phyloP scores from a whole-genome alignment of 768 basidiomycete species.

The Tulasnella sp. region DNA sequence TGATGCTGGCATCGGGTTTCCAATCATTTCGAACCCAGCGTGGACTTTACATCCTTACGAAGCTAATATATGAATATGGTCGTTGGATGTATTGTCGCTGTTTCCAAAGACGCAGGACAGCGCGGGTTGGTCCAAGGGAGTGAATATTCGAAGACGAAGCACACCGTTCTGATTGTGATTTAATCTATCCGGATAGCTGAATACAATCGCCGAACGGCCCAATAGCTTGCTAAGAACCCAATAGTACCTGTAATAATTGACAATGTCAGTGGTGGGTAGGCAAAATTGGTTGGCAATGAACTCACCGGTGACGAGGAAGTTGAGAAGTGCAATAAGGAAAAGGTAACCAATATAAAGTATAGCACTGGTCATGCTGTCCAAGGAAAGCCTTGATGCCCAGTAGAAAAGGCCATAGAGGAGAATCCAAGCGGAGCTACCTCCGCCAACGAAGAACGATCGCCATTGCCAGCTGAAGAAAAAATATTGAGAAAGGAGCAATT shows the following conservation, averaged over 20 bases:
- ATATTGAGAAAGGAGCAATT: slow-evolving; percentile 32
- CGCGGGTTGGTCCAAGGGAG: too few relatives aligned
- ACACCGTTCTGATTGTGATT: neutral
- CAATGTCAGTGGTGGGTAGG: neutral
- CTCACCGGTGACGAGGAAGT: slow-evolving; percentile 84
- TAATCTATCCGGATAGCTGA: slow-evolving; percentile 74
- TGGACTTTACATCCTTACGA: too few relatives aligned
- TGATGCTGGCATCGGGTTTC: too few relatives aligned
- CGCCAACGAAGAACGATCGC: slow-evolving; percentile 89
- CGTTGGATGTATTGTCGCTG: too few relatives aligned
- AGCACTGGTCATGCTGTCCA: slow-evolving; percentile 75
- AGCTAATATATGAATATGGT: too few relatives aligned
- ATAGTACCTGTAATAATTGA: slow-evolving; percentile 60
- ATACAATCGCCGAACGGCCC: slow-evolving; percentile 84
- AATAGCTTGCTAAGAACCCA: slow-evolving; percentile 86
- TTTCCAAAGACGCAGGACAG: too few relatives aligned
- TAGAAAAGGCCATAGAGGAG: slow-evolving; percentile 85
- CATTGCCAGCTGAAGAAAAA: slow-evolving; percentile 76
- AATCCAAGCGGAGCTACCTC: slow-evolving; percentile 90
- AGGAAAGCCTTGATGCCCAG: slow-evolving; percentile 79
- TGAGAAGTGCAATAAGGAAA: slow-evolving; percentile 71
- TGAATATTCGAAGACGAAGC: neutral
- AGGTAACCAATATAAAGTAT: slow-evolving; percentile 90
- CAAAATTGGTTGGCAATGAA: slow-evolving; percentile 25
- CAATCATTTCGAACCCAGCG: too few relatives aligned